Base-by-base conservation (phyloP, 2,329 filamentous ascomycete genomes). In the Ambrosiella xylebori region DNA sequence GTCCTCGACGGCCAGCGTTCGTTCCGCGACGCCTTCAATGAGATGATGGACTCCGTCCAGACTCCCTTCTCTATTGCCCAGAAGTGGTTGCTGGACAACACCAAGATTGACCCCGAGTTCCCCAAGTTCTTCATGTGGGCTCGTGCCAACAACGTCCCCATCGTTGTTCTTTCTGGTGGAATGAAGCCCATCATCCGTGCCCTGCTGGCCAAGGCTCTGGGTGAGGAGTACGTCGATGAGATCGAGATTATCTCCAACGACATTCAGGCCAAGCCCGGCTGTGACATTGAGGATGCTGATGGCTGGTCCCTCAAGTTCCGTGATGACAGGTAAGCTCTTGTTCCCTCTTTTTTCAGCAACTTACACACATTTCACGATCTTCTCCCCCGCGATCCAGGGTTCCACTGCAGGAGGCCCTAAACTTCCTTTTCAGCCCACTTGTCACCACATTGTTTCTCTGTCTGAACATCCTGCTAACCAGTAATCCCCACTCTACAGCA, bases 241-340 rank as follows among this genome's bases (percentile, higher is more conserved):
- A 85, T 97, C 67, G 83, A 93, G 71, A 93, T 98, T 66, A 83
- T 97, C 62, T 88, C 86, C 73, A 98, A 97, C 71, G 75, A 89
- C 63, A 88, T 91, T 8, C 76, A 74, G 61, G 69, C 80, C 17
- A 69, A 79, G 63, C 67, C 79, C 68, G 72, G 82, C 53, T 88
- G 88, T 77, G 76, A 72, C 65, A 85, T 94, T 67, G 84, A 93
- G 64, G 80, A 88, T 55, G 80, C 86, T 67, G 81, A 80, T 15
- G 91, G 89, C 37, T 98, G 93, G 93, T 75, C 84, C 66, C 91
- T 98, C 64, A 75, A 80, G 60, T 98, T 84, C 71, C 89, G 88
- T 66, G 90, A 98, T 68, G 88, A 91, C 61, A 59, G 58, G 58
- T 59, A 59, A 59, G 54, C 47, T 53, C 15, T 60, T 52, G 13